Evolutionary conservation across 306 rosid species (phyloP), one percentile per base, ranked within the genome.

Genomic region (Quercus engelmannii): DNA sequence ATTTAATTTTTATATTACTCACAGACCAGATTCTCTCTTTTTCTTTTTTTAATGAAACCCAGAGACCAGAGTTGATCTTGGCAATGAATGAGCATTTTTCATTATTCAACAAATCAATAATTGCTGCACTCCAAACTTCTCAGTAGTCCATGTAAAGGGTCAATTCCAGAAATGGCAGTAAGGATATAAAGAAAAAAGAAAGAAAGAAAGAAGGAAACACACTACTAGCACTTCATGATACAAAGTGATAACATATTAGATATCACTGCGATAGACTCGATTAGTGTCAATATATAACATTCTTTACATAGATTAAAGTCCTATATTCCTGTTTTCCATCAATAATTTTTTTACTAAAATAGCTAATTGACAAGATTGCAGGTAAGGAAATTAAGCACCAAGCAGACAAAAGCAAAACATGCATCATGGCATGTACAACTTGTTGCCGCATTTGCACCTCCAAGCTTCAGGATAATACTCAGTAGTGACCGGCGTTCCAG

Each of bases 391-490:
- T 49, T 35, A 71, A 55, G 54, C 73, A 19, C 3, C 11, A 41
- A 41, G 46, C 11, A 41, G 46, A 41, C 46, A 41, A 41, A 77
- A 73, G 76, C 63, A 25, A 72, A 72, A 35, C 75, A 80, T 62
- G 30, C 28, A 41, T 94, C 92, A 94, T 58, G 99, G 99, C 93
- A 93, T 91, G 90, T 85, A 95, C 71, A 90, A 76, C 86, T 77
- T 95, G 75, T 93, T 90, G 85, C 98, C 94, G 86, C 99, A 95
- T 83, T 95, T 91, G 93, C 99, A 95, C 78, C 96, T 87, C 99
- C 99, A 95, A n/a, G 97, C 98, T 84, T 93, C 97, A 0, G 98
- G 98, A 81, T 93, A 95, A 79, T 95, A 93, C 83, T 95, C 99
- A 0, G 97, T 84, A 0, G 92, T 90, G 76, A 93, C 96, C 46